phyloP scores from a whole-genome alignment of 108 stramenopile genomes.

The Skeletonema costatum region DNA sequence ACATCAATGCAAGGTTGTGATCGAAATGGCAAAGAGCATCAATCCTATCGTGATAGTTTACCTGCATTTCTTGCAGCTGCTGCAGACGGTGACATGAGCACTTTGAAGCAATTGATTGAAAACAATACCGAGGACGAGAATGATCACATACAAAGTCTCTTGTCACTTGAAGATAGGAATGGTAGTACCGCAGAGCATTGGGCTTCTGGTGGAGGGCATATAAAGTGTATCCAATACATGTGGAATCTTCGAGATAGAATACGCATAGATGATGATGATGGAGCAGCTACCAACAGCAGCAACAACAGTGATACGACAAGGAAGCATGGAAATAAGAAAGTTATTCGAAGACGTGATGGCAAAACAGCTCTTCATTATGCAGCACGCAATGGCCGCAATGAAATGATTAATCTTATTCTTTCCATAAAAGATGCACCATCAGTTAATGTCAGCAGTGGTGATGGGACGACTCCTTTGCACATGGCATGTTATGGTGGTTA shows the following conservation, averaged over 20 bases:
- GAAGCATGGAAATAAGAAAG: conserved; percentile 18
- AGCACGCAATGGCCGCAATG: conserved; percentile 76
- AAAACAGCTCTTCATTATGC: conserved; percentile 89
- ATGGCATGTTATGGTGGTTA: conserved; percentile 86
- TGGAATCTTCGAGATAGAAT: conserved; percentile 40
- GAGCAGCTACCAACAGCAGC: background rate
- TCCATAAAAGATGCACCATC: conserved; percentile 19
- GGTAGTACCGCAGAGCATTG: conserved; percentile 74
- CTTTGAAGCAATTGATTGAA: conserved; percentile 25
- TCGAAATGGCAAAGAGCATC: conserved; percentile 54
- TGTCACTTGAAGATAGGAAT: conserved; percentile 59
- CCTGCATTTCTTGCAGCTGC: conserved; percentile 75
- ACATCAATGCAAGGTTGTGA: conserved; percentile 9
- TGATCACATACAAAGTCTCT: conserved; percentile 20
- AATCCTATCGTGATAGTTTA: conserved; percentile 69
- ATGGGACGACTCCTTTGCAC: conserved; percentile 86
- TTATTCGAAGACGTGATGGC: conserved; percentile 74
- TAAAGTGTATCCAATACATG: conserved; percentile 64
- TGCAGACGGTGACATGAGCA: conserved; percentile 58
- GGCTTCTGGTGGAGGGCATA: conserved; percentile 80
- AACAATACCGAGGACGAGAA: conserved; percentile 1
- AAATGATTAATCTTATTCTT: conserved; percentile 51
- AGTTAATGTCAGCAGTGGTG: conserved; percentile 58
- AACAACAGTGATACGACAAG: background rate
- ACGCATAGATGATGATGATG: background rate